Base-by-base conservation (phyloP, 139 green algal genomes). In the Ettlia oleoabundans region DNA sequence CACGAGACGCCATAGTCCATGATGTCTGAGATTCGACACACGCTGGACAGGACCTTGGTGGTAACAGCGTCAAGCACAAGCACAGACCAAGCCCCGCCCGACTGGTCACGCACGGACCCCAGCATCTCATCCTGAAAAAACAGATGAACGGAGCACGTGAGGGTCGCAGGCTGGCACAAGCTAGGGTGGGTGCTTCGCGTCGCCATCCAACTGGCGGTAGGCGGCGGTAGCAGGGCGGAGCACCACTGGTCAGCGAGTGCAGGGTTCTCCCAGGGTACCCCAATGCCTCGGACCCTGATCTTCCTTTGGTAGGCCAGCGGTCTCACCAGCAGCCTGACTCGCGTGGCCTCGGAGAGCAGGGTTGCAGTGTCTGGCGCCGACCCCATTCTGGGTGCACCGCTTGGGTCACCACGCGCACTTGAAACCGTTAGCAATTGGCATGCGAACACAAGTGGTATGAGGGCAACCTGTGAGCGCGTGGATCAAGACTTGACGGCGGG, bases 31-130 rank as follows among this genome's bases (percentile, higher is more conserved):
- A 96, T 90, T 10, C 86, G 81, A 70, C 90, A 82, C 18, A 86
- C 83, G 30, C 83, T 86, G 5, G 90, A 93, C 66, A 93, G 87
- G 5, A 96, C 87, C 3, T 84, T 85, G 1, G 93, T 97, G 35
- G 92, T 97, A 21, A 94, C 64, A 2, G 78, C 53, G 65, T 98
- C 94, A 75, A 98, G 80, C 19, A 98, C 81, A 21, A 98, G 90
- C 61, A 96, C 94, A 32, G 89, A 90, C 94, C 94, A 98, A 0
- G 92, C 86, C 9, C 85, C 88, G 0, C 82, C 91, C 0, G 74
- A 79, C 1, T 92, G 82, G 21, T 84, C 80, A 26, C 80, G 70
- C 28, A 95, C 88, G 35, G 58, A 85, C 2, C 94, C 91, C 30
- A 97, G 86, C 92, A 97, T 94, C 28, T 96, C 94, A 38, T 86